phyloP scores from a whole-genome alignment of 345 rosid genomes.

The Syzygium jambos region DNA sequence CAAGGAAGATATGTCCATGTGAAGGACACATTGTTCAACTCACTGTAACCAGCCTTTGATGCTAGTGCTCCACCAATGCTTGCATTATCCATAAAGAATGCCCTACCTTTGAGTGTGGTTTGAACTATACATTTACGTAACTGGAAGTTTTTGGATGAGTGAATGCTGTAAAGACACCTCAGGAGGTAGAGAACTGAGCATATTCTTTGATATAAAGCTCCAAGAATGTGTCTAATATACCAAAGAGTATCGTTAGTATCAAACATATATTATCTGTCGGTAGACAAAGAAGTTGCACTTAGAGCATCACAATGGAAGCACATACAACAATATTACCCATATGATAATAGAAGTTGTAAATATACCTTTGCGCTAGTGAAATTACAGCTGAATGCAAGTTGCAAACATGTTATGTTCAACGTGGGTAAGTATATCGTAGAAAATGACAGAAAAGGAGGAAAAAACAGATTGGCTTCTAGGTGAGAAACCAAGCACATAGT shows the following conservation, averaged over 20 bases:
- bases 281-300: neutral
- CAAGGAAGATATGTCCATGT: slow-evolving; percentile 96
- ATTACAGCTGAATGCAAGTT: neutral
- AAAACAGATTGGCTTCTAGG: neutral
- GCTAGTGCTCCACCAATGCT: slow-evolving; percentile 96
- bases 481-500: neutral
- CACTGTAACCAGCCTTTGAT: slow-evolving; percentile 95
- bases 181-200: slow-evolving; percentile 98
- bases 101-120: neutral
- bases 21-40: slow-evolving; percentile 98
- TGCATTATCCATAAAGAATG: slow-evolving; percentile 72
- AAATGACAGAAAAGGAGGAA: neutral
- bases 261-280: neutral
- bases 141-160: neutral
- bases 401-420: neutral
- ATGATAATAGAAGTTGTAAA: neutral
- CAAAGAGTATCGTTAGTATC: neutral
- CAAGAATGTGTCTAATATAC: slow-evolving; percentile 72
- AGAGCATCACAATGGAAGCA: neutral
- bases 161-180: slow-evolving; percentile 52
- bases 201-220: slow-evolving; percentile 91
- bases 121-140: neutral
- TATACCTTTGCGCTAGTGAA: neutral
- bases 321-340: neutral
- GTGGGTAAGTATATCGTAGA: neutral